Base-by-base conservation (phyloP, 805 yeast genomes). In the Metschnikowia cerradonensis region DNA sequence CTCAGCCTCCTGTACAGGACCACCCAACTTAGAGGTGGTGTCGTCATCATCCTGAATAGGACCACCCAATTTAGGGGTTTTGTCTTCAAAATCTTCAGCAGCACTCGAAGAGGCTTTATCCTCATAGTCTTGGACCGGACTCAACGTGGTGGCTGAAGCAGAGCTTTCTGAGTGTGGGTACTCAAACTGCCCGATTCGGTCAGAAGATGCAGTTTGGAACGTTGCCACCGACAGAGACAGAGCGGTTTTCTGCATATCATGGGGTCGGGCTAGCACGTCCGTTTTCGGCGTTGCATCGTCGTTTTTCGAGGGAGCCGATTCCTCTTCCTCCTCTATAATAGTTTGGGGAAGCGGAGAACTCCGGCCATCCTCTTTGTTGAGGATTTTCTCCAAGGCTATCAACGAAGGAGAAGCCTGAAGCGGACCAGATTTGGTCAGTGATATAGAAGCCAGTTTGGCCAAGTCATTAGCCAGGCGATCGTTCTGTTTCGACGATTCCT, bases 221-320 rank as follows among this genome's bases (percentile, higher is more conserved):
- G 76, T 76, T 54, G 68, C 67, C 61, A 73, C 68, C 6, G 74
- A 68, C 5, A 77, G 78, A 31, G 76, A 70, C 30, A 59, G 60
- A 49, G 65, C 66, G 72, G 73, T 7, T 17, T 31, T 44, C 17
- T 15, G 33, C 6, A 17, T 23, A 3, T 13, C 32, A 15, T 22
- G 6, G 1, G 47, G 47, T 2, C 47, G 19, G n/a, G 23, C 4
- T 15, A 23, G 31, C 17, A 15, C 4, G 15, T 8, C 6, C 3
- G 14, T 23, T n/a, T 26, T 32, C 13, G 11, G 20, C 5, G 14
- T 14, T 5, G 45, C 20, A 15, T 10, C 22, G n/a, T 20, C 45
- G 26, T 14, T n/a, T n/a, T 15, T 15, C 22, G 20, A 15, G 34
- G 45, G 22, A 4, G 35, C 35, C 10, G 41, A 17, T 35, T 44